phyloP scores from a whole-genome alignment of 2,329 filamentous ascomycete genomes.

The Didymella exigua region DNA sequence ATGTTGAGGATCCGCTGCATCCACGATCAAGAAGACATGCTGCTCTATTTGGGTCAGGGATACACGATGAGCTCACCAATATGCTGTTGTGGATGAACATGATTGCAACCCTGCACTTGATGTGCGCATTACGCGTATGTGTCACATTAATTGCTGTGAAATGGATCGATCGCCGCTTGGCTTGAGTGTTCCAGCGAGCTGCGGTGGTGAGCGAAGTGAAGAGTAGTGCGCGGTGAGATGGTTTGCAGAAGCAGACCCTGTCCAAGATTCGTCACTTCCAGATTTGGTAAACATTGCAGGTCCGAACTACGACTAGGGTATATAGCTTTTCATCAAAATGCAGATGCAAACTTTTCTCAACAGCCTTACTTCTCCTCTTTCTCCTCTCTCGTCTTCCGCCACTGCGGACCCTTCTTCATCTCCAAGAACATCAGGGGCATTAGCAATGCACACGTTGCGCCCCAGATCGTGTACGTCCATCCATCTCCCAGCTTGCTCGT shows the following conservation, averaged over 20 bases:
- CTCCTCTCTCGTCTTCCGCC: slow-evolving; percentile 28
- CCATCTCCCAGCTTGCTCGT: slow-evolving; percentile 27
- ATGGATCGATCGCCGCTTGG: no score
- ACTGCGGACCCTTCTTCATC: slow-evolving; percentile 34
- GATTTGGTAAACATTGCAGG: background rate
- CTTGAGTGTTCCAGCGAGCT: background rate
- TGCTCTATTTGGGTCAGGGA: background rate
- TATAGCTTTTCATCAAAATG: slow-evolving; percentile 11
- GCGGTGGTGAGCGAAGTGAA: background rate
- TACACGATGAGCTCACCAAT: background rate
- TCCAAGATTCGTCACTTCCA: background rate
- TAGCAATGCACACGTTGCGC: slow-evolving; percentile 27
- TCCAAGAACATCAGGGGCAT: slow-evolving; percentile 38
- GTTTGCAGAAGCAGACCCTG: background rate
- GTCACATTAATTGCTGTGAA: no score
- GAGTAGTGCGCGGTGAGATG: background rate
- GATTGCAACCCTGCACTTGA: background rate
- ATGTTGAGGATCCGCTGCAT: background rate
- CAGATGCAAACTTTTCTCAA: background rate
- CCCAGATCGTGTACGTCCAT: slow-evolving; percentile 40
- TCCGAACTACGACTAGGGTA: slow-evolving; percentile 11
- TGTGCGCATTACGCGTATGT: no score
- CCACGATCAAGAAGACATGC: background rate
- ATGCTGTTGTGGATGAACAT: background rate
- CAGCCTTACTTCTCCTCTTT: slow-evolving; percentile 18